Conservation (phyloP, 805 yeast genomes). For the Metschnikowia bowlesiae region DNA sequence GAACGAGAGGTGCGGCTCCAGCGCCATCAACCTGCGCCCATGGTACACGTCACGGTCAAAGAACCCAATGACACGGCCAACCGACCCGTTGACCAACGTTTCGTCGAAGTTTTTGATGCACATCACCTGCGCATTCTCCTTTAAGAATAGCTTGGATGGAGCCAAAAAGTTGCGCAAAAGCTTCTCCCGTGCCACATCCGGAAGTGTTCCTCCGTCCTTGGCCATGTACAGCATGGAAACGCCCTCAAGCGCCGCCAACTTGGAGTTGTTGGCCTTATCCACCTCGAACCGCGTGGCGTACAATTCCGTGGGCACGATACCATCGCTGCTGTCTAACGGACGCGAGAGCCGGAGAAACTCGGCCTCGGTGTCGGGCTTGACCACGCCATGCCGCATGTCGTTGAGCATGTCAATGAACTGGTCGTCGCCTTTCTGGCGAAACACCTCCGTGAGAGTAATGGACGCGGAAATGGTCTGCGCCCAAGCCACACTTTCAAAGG, state of each 20-base stretch:
- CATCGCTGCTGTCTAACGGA: slow-evolving; percentile 57
- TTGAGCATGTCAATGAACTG: slow-evolving; percentile 76
- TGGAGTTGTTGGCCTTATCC: slow-evolving; percentile 58
- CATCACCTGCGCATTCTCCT: slow-evolving; percentile 93
- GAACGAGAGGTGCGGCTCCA: slow-evolving; percentile 17
- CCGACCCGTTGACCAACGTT: slow-evolving; percentile 84
- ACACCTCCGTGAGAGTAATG: slow-evolving; percentile 70
- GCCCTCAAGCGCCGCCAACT: slow-evolving; percentile 44
- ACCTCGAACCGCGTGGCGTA: slow-evolving; percentile 87
- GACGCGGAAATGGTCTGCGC: slow-evolving; percentile 55
- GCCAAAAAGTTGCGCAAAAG: slow-evolving; percentile 16
- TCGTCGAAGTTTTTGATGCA: slow-evolving; percentile 72
- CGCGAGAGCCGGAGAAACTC: slow-evolving; percentile 56
- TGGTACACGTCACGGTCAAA: slow-evolving; percentile 40
- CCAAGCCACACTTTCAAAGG: slow-evolving; percentile 80
- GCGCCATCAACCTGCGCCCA: slow-evolving; percentile 17
- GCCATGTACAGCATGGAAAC: slow-evolving; percentile 39
- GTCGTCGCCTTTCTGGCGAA: slow-evolving; percentile 81
- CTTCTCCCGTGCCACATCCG: slow-evolving; percentile 15
- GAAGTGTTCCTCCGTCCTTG: slow-evolving; percentile 32
- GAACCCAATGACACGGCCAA: slow-evolving; percentile 71
- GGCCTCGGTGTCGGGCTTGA: slow-evolving; percentile 44
- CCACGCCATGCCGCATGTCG: slow-evolving; percentile 68
- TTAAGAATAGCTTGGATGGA: slow-evolving; percentile 36
- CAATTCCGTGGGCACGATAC: slow-evolving; percentile 83